Base-by-base conservation (phyloP, 176 grass and related monocot species). In the Rhynchospora tenuis region DNA sequence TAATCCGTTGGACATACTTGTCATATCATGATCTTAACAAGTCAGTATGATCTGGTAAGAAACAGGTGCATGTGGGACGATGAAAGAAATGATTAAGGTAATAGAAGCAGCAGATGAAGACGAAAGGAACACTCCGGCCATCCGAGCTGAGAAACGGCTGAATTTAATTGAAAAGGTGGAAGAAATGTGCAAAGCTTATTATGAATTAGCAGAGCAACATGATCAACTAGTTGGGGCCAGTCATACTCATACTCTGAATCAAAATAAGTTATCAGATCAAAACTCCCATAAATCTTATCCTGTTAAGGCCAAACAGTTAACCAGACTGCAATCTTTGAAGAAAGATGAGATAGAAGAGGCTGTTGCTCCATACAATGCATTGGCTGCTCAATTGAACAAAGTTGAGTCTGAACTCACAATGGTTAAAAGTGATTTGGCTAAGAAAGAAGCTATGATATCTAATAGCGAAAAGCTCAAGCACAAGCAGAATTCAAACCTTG, bases 361-460 rank as follows among this genome's bases (percentile, higher is more conserved):
- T n/a, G 9, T 23, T 64, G 8, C 15, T 20, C 14, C 48, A 46
- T 64, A 81, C 42, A 26, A 81, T 45, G 44, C 3, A 62, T 15
- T 62, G 57, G 79, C 12, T 62, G n/a, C 64, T 14, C 64, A n/a
- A 45, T 62, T 81, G 59, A 26, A 29, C 6, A 28, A 81, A 15
- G 26, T 64, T 14, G 79, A 64, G 23, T 62, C 57, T 47, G 59
- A 81, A 81, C 60, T 79, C 12, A 42, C 31, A 0, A 42, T 52
- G 29, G 51, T 50, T 17, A 56, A 84, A 76, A 78, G 28, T 68
- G 84, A 90, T 71, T 59, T 90, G 57, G 74, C 78, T 45, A 73
- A 84, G 64, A 84, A 83, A 64, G 83, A 84, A 55, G 43, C 87
- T 55, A 81, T 80, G 80, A 59, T 75, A 78, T 45, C 16, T 7